Percentiles rank a stretch among this genome's conserved stretches.
Evolutionary conservation across 805 yeast genomes (phyloP).

Genomic region (Candida hungchunana): DNA sequence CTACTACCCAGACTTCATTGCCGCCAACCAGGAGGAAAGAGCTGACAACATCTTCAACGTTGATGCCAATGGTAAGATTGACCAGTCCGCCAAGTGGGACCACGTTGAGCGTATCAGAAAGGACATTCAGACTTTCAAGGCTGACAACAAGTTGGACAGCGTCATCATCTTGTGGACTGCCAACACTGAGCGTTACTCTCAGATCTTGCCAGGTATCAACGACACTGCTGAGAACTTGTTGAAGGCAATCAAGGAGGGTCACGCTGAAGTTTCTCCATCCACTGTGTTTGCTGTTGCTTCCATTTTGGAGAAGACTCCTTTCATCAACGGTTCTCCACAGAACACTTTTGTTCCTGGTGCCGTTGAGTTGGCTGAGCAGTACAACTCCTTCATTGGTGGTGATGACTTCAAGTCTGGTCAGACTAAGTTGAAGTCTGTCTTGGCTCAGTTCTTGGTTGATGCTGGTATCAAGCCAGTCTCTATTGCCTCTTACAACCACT

Average conservation of each 20-base stretch:
- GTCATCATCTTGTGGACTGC: slow-evolving; percentile 96
- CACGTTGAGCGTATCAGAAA: slow-evolving; percentile 84
- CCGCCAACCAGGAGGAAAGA: slow-evolving; percentile 87
- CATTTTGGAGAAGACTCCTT: slow-evolving; percentile 82
- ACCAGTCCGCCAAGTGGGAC: slow-evolving; percentile 69
- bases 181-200: slow-evolving; percentile 91
- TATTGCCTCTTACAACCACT: slow-evolving; percentile 92
- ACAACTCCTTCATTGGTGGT: slow-evolving; percentile 83
- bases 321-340: slow-evolving; percentile 96
- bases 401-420: slow-evolving; percentile 98
- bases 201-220: slow-evolving; percentile 71
- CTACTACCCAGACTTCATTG: slow-evolving; percentile 95
- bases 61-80: slow-evolving; percentile 42
- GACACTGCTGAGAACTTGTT: slow-evolving; percentile 83
- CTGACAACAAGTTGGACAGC: slow-evolving; percentile 68
- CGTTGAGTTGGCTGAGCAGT: slow-evolving; percentile 78
- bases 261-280: slow-evolving; percentile 84
- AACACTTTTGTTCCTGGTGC: slow-evolving; percentile 97
- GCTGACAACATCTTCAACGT: slow-evolving; percentile 82
- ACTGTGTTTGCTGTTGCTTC: slow-evolving; percentile 93
- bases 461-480: slow-evolving; percentile 96
- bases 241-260: slow-evolving; percentile 69
- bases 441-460: slow-evolving; percentile 93
- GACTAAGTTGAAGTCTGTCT: slow-evolving; percentile 91
- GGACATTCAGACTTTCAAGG: slow-evolving; percentile 78